Evolutionary conservation across 1,139 yeast species (phyloP), one percentile per base, ranked within the genome.

Genomic region (Hyphopichia burtonii): DNA sequence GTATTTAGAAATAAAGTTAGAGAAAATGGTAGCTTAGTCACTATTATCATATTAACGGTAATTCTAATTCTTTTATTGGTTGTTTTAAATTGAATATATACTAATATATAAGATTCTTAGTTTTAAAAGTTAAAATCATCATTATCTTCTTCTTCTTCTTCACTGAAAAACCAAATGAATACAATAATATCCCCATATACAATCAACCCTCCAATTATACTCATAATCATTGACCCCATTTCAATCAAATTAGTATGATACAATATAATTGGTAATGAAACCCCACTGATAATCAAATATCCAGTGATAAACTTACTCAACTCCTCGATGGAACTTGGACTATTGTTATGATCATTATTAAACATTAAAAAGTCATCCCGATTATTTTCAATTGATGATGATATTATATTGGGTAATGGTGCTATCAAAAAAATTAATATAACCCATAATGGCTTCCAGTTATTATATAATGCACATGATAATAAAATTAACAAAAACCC

Each of bases 401-500:
- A 63, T 62, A 77, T 38, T 68, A 59, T 50, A 56, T 84, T 84
- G 25, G 91, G 93, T 41, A 85, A 62, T 19, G 94, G 91, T 2
- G 93, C 93, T 36, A 81, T 44, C 39, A 85, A 69, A 59, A 84
- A 85, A 42, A 85, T 74, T 27, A 71, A 68, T 27, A 82, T 79
- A 44, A 83, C 91, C 68, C 83, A 80, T 41, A 86, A 65, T 37
- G 93, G 90, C 46, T 75, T 75, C 76, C 85, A 86, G 56, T 83
- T 85, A 49, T 79, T 74, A 64, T 75, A 85, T 37, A 86, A 69
- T 9, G 93, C 91, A 62, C 93, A 84, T 50, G 87, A 79, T 42
- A 86, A 66, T 38, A 85, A 76, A 37, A 84, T 85, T 44, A 84
- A 66, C n/a, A 86, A 69, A 56, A 85, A 84, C 15, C 94, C 94